phyloP scores from a whole-genome alignment of 352 stramenopile genomes.

The Phytophthora sojae region DNA sequence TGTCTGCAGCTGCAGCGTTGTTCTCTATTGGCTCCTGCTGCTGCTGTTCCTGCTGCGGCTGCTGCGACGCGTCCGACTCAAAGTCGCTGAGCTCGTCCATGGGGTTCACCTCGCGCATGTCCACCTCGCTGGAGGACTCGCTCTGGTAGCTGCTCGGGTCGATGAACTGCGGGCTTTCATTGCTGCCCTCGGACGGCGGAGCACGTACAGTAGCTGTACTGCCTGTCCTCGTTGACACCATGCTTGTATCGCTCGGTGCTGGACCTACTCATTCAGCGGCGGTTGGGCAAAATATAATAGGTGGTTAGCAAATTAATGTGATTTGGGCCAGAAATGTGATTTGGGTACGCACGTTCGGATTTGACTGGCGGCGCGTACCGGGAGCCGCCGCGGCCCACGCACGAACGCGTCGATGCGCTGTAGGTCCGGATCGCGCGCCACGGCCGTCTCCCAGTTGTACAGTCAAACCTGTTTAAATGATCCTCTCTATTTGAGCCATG shows the following conservation, averaged over 20 bases:
- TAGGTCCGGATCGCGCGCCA: slow-evolving; percentile 38
- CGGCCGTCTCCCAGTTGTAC: slow-evolving; percentile 43
- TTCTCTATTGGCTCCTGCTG: background rate
- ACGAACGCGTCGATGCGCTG: slow-evolving; percentile 34
- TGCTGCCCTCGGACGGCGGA: background rate
- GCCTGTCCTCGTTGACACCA: background rate
- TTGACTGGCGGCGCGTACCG: slow-evolving; percentile 34
- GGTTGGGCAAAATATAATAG: background rate
- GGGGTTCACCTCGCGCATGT: slow-evolving; percentile 60
- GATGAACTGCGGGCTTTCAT: slow-evolving; percentile 30
- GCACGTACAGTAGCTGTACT: too few relatives aligned
- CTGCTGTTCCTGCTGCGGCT: background rate
- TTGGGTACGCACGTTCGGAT: slow-evolving; percentile 18
- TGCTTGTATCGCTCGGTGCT: background rate
- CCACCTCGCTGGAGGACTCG: slow-evolving; percentile 62
- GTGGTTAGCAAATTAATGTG: background rate
- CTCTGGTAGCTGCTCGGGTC: slow-evolving; percentile 41
- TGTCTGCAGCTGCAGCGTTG: slow-evolving; percentile 8
- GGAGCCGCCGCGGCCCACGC: slow-evolving; percentile 13
- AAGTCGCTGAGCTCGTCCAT: slow-evolving; percentile 75
- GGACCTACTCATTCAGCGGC: background rate
- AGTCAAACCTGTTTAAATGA: too few relatives aligned
- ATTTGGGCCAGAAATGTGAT: slow-evolving; percentile 6
- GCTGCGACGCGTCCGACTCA: slow-evolving; percentile 39
- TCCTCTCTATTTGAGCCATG: too few relatives aligned